Evolutionary conservation across 176 grass and related monocot species (phyloP).

Genomic region (Canna indica): DNA sequence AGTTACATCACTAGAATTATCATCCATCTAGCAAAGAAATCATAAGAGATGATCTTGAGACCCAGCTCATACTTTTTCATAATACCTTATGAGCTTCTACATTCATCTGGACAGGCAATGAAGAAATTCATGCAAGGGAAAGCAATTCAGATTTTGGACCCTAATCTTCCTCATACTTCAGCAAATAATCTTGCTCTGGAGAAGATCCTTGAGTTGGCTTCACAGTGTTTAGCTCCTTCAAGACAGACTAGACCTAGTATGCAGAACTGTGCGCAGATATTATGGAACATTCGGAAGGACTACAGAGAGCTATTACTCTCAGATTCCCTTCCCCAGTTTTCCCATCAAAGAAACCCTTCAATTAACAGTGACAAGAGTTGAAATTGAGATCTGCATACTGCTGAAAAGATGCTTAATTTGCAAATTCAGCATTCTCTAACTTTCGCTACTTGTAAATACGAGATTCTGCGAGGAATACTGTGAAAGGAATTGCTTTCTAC

Average conservation of each 20-base stretch:
- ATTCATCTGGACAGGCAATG: conserved; percentile 33
- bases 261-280: conserved; percentile 42
- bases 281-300: conserved; percentile 72
- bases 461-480: neutral
- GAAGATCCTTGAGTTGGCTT: conserved; percentile 54
- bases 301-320: conserved; percentile 41
- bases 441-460: neutral
- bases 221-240: conserved; percentile 46
- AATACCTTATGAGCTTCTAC: neutral
- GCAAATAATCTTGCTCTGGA: conserved; percentile 33
- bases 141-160: conserved; percentile 53
- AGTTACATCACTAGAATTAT: neutral
- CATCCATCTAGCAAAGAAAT: neutral
- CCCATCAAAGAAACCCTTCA: neutral
- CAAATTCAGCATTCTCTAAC: neutral
- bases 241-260: conserved; percentile 53
- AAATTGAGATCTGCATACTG: neutral
- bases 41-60: neutral
- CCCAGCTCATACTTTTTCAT: neutral
- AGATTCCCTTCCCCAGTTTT: neutral
- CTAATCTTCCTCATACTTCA: conserved; percentile 25
- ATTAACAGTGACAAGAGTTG: neutral
- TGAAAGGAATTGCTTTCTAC: neutral
- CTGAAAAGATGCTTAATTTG: no score
- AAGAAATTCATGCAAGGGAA: conserved; percentile 30